Conservation (phyloP, 805 yeast genomes). For the Nakazawaea wyomingensis region DNA sequence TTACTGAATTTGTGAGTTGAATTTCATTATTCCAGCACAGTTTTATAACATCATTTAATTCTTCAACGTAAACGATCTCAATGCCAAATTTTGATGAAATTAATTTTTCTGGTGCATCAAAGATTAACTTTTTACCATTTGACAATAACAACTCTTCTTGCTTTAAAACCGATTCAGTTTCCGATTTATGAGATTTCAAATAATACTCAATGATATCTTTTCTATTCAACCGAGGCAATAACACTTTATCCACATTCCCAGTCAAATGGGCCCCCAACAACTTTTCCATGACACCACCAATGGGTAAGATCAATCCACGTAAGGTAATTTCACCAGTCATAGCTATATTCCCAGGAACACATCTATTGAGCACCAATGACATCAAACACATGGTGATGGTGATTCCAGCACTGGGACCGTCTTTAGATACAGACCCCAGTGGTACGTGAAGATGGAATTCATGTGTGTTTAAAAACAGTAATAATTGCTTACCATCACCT, state of each 20-base stretch:
- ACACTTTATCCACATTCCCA: conserved; percentile 48
- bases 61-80: conserved; percentile 59
- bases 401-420: conserved; percentile 45
- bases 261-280: conserved; percentile 74
- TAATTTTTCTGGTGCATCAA: conserved; percentile 44
- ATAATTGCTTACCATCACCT: too few relatives aligned
- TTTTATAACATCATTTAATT: conserved; percentile 70
- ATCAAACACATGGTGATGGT: conserved; percentile 44
- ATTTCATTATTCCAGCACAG: conserved; percentile 62
- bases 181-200: conserved; percentile 24
- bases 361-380: conserved; percentile 37
- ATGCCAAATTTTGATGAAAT: conserved; percentile 52
- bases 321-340: conserved; percentile 87
- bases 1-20: background rate
- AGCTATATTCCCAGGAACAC: conserved; percentile 49
- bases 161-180: conserved; percentile 13
- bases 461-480: conserved; percentile 42
- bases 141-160: conserved; percentile 24
- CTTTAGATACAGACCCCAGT: conserved; percentile 41
- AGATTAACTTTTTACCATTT: conserved; percentile 15
- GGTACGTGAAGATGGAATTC: conserved; percentile 55
- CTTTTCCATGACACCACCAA: conserved; percentile 79
- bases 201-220: conserved; percentile 62
- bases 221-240: conserved; percentile 68
- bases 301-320: conserved; percentile 72